phyloP scores from a whole-genome alignment of 1,139 yeast genomes.

The Neolecta irregularis region DNA sequence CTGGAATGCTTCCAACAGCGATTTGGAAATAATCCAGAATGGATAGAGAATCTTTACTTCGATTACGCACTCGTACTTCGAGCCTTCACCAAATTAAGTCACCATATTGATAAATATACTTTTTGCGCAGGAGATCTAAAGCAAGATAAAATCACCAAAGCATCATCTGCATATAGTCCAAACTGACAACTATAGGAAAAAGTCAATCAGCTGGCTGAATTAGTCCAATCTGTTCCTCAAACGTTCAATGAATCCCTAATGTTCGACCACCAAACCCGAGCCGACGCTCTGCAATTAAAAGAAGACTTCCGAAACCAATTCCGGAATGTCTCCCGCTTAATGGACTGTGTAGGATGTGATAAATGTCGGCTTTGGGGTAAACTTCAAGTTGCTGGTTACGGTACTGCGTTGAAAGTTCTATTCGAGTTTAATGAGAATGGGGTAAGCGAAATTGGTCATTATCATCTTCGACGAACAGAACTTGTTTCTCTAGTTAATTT shows the following conservation, averaged over 20 bases:
- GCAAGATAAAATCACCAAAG: conserved; percentile 8
- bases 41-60: conserved; percentile 78
- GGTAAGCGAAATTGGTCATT: conserved; percentile 22
- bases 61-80: conserved; percentile 80
- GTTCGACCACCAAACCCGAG: conserved; percentile 21
- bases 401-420: conserved; percentile 79
- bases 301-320: conserved; percentile 76
- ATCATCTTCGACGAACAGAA: conserved; percentile 49
- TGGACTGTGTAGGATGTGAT: conserved; percentile 98
- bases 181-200: neutral
- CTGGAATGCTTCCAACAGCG: conserved; percentile 69
- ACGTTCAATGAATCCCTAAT: conserved; percentile 41
- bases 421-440: conserved; percentile 50
- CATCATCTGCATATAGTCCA: neutral
- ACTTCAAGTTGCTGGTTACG: conserved; percentile 90
- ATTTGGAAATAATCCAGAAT: conserved; percentile 79
- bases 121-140: conserved; percentile 33
- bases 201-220: conserved; percentile 17
- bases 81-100: conserved; percentile 51
- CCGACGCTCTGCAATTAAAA: conserved; percentile 29
- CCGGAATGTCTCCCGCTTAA: conserved; percentile 74
- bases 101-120: conserved; percentile 34
- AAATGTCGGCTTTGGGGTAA: conserved; percentile 97
- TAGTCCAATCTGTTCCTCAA: conserved; percentile 31
- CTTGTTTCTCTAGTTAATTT: conserved; percentile 82